Evolutionary conservation across 164 flowering plant species (phyloP).

Genomic region (Vitis amurensis): DNA sequence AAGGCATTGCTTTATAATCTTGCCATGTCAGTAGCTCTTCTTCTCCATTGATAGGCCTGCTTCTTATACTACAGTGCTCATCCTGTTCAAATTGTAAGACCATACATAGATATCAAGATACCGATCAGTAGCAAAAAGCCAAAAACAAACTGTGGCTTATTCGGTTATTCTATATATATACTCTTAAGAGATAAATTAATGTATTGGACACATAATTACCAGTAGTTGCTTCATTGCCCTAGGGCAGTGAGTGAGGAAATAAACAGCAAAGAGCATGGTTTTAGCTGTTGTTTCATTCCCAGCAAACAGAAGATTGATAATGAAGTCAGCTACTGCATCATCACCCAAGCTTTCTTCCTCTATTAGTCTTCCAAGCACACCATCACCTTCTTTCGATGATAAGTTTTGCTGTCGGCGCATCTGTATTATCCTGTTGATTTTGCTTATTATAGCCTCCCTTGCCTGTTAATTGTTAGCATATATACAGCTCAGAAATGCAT

Average conservation of each 20-base stretch:
- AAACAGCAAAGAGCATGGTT: conserved; percentile 85
- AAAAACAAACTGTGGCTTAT: too few relatives aligned
- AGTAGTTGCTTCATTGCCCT: conserved; percentile 58
- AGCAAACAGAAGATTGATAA: conserved; percentile 85
- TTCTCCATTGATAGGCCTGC: conserved; percentile 10
- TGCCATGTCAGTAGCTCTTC: conserved; percentile 59
- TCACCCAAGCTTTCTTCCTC: conserved; percentile 70
- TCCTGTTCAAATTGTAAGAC: conserved; percentile 33
- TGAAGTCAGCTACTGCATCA: conserved; percentile 71
- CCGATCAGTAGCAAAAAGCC: too few relatives aligned
- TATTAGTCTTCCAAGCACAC: conserved; percentile 69
- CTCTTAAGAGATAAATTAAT: too few relatives aligned
- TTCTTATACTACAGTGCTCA: conserved; percentile 55
- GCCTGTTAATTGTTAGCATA: conserved; percentile 41
- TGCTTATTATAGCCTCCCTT: conserved; percentile 62
- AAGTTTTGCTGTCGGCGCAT: conserved; percentile 10
- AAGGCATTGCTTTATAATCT: conserved; percentile 82
- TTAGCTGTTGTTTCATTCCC: conserved; percentile 91
- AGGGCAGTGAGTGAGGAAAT: conserved; percentile 72
- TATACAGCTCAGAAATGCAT: neutral
- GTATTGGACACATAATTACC: conserved; percentile 26
- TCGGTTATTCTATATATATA: too few relatives aligned
- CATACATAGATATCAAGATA: too few relatives aligned
- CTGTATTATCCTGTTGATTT: conserved; percentile 59
- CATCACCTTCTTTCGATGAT: conserved; percentile 24